Conservation (phyloP, 2,329 filamentous ascomycete species). For the Emydomyces testavorans region DNA sequence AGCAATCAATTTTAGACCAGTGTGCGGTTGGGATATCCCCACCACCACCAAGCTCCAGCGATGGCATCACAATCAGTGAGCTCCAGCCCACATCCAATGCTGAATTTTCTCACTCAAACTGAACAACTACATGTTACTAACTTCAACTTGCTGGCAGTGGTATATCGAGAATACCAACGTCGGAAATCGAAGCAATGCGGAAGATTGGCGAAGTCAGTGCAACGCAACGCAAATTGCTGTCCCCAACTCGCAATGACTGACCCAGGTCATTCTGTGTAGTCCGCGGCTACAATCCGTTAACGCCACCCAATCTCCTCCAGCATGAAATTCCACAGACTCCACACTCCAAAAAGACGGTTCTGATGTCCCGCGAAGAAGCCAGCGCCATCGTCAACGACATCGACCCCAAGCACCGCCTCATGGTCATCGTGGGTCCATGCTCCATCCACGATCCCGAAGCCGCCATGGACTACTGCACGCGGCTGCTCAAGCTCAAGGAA, state of each 20-base stretch:
- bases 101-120: no score
- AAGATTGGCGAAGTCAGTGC: slow-evolving; percentile 72
- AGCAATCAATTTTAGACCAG: no score
- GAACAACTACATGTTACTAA: neutral
- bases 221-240: neutral
- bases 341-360: slow-evolving; percentile 41
- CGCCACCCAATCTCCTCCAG: slow-evolving; percentile 85
- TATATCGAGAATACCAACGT: slow-evolving; percentile 69
- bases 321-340: slow-evolving; percentile 61
- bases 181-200: slow-evolving; percentile 59
- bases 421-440: slow-evolving; percentile 87
- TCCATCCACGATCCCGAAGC: slow-evolving; percentile 91
- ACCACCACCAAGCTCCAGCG: neutral
- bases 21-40: neutral
- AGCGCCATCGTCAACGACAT: slow-evolving; percentile 50
- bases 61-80: slow-evolving; percentile 3
- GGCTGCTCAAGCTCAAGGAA: slow-evolving; percentile 67
- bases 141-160: slow-evolving; percentile 41
- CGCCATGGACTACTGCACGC: slow-evolving; percentile 84
- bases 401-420: slow-evolving; percentile 46
- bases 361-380: slow-evolving; percentile 49
- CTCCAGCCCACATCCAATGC: neutral
- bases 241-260: neutral
- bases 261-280: slow-evolving; percentile 38
- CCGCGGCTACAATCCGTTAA: slow-evolving; percentile 85